These are phyloP conservation scores for Pezicula carpinea DNA, from an alignment of 2,329 filamentous ascomycete genomes.

Conservation along the genomic window DNA sequence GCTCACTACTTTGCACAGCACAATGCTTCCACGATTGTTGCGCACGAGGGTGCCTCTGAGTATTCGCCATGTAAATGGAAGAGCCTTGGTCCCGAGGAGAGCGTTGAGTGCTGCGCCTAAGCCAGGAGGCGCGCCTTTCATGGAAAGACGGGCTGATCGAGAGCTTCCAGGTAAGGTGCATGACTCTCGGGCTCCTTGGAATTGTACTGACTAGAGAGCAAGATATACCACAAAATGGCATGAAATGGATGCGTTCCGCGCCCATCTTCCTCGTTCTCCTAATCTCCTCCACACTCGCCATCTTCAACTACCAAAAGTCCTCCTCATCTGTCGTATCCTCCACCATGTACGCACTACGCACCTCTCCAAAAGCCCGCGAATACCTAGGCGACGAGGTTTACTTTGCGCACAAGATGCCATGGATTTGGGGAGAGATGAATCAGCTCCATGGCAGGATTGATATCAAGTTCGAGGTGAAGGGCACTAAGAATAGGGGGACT, in stretches of 20 bases:
- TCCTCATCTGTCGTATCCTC: slow-evolving; percentile 82
- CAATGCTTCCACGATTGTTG: slow-evolving; percentile 27
- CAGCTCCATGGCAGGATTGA: slow-evolving; percentile 89
- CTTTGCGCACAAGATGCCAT: slow-evolving; percentile 73
- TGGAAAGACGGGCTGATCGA: slow-evolving; percentile 61
- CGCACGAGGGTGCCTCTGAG: slow-evolving; percentile 18
- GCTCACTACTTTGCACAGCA: slow-evolving; percentile 2
- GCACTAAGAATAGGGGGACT: slow-evolving; percentile 62
- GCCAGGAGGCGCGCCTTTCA: slow-evolving; percentile 56
- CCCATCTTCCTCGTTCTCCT: slow-evolving; percentile 77
- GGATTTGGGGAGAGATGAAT: slow-evolving; percentile 85
- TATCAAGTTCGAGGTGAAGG: slow-evolving; percentile 82
- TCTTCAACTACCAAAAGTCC: slow-evolving; percentile 99
- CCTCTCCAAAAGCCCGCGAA: slow-evolving; percentile 67
- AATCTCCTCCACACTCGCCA: slow-evolving; percentile 68
- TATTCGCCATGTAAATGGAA: slow-evolving; percentile 7
- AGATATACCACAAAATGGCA: slow-evolving; percentile 26
- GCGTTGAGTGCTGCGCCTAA: slow-evolving; percentile 52
- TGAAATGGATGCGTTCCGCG: slow-evolving; percentile 65
- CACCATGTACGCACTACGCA: slow-evolving; percentile 88
- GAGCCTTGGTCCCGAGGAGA: slow-evolving; percentile 31
- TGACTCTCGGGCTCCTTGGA: background rate
- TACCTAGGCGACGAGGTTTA: slow-evolving; percentile 84
- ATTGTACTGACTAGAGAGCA: background rate
- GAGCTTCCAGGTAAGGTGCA: slow-evolving; percentile 54